phyloP scores from a whole-genome alignment of 1,139 yeast species.

The Lodderomyces theae region DNA sequence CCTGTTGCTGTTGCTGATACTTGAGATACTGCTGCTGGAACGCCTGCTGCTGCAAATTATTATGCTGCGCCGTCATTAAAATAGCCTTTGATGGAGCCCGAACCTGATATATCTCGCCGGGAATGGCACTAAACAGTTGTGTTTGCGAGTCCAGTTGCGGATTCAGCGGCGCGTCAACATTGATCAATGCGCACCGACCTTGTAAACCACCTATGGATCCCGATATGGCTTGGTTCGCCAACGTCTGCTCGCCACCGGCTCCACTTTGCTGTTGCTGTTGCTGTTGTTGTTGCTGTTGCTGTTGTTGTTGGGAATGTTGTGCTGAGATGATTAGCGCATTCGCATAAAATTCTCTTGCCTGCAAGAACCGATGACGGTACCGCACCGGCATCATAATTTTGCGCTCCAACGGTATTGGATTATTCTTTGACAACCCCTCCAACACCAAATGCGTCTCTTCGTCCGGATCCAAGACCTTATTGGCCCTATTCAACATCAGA shows the following conservation, averaged over 20 bases:
- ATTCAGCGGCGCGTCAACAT: slow-evolving; percentile 46
- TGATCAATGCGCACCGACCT: slow-evolving; percentile 73
- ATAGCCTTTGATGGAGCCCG: slow-evolving; percentile 61
- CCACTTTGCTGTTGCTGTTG: slow-evolving; percentile 10
- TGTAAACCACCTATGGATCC: slow-evolving; percentile 69
- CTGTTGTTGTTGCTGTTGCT: slow-evolving; percentile 13
- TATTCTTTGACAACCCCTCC: slow-evolving; percentile 82
- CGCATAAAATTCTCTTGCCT: slow-evolving; percentile 83
- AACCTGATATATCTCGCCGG: slow-evolving; percentile 55
- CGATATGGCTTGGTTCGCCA: slow-evolving; percentile 50
- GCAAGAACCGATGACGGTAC: slow-evolving; percentile 65
- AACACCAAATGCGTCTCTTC: slow-evolving; percentile 92
- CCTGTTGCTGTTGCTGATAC: slow-evolving; percentile 44
- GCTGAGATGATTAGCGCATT: slow-evolving; percentile 48
- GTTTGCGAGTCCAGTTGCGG: slow-evolving; percentile 30
- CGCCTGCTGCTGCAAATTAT: slow-evolving; percentile 44
- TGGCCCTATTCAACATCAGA: slow-evolving; percentile 20
- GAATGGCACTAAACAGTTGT: slow-evolving; percentile 51
- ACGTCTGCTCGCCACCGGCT: slow-evolving; percentile 30
- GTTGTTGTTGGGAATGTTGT: slow-evolving; percentile 19
- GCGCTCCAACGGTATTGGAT: slow-evolving; percentile 80
- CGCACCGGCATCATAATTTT: slow-evolving; percentile 70
- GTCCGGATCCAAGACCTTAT: slow-evolving; percentile 59
- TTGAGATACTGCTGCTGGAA: slow-evolving; percentile 51
- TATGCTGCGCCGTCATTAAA: slow-evolving; percentile 43